Evolutionary conservation across 2,329 filamentous ascomycete genomes (phyloP).

Genomic region (Botryotinia narcissicola): DNA sequence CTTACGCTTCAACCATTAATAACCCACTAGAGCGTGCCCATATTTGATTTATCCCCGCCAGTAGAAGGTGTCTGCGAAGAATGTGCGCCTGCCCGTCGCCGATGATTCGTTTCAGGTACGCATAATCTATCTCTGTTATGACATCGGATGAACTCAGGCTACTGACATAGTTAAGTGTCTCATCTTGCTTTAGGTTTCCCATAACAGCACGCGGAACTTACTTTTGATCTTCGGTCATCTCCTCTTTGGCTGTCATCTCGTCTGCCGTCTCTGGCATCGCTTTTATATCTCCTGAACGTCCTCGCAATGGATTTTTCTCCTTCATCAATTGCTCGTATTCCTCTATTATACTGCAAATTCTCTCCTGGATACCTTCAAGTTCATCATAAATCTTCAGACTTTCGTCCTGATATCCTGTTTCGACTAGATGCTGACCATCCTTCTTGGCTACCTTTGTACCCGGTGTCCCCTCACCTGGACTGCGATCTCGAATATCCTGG

Average conservation of each 20-base stretch:
- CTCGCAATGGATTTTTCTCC: background rate
- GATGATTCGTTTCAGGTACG: background rate
- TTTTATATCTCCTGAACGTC: background rate
- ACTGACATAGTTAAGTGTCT: background rate
- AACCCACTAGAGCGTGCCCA: background rate
- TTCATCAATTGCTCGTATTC: background rate
- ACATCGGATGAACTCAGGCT: background rate
- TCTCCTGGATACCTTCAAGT: background rate
- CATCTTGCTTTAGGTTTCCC: background rate
- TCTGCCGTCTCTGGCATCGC: background rate
- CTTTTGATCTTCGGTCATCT: background rate
- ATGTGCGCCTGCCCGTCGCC: background rate
- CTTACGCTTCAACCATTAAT: background rate
- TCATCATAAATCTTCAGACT: background rate
- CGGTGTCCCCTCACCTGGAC: too few species aligned
- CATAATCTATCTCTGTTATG: background rate
- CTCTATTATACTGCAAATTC: background rate
- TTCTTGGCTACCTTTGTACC: background rate
- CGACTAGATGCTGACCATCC: background rate
- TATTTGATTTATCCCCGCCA: background rate
- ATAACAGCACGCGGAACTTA: background rate
- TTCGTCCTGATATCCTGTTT: background rate
- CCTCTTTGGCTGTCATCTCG: background rate
- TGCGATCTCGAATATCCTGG: background rate
- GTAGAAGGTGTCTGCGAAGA: background rate